Evolutionary conservation across 352 stramenopile genomes (phyloP).

Genomic region (Globisporangium nunn): DNA sequence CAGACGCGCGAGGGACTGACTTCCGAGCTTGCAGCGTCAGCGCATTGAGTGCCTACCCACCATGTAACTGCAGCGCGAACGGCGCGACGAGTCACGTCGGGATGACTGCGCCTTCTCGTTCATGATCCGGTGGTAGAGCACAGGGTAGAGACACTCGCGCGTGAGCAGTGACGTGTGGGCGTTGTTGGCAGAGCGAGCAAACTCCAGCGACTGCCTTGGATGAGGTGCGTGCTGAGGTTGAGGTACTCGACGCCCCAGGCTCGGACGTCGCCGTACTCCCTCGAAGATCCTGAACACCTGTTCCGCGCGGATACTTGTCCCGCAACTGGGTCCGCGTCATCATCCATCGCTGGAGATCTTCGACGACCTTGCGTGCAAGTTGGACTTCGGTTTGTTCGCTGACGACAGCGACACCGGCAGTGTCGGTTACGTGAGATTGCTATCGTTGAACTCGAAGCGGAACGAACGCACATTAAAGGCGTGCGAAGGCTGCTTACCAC

Average conservation of each 20-base stretch:
- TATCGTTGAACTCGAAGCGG: slow-evolving; percentile 5
- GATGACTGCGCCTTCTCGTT: background rate
- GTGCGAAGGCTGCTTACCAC: background rate
- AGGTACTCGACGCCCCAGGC: slow-evolving; percentile 9
- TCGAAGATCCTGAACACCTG: slow-evolving; percentile 6
- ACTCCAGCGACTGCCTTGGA: slow-evolving; percentile 5
- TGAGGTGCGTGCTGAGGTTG: slow-evolving; percentile 6
- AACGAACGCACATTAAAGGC: background rate
- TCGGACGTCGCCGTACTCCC: slow-evolving; percentile 5
- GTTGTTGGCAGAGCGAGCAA: background rate
- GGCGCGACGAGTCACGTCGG: background rate
- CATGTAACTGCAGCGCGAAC: slow-evolving; percentile 1
- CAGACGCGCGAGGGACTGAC: no score
- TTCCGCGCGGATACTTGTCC: slow-evolving; percentile 1
- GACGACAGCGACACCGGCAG: no score
- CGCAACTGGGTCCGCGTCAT: background rate
- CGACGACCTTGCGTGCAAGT: background rate
- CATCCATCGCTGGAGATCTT: background rate
- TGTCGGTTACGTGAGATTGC: background rate
- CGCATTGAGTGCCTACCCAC: background rate
- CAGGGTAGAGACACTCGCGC: slow-evolving; percentile 4
- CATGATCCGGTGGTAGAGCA: slow-evolving; percentile 1
- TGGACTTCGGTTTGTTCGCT: no score
- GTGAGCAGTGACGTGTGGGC: background rate
- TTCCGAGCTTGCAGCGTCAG: no score